phyloP scores from a whole-genome alignment of 768 basidiomycete species.

The Brasilioporus rufonigricans region DNA sequence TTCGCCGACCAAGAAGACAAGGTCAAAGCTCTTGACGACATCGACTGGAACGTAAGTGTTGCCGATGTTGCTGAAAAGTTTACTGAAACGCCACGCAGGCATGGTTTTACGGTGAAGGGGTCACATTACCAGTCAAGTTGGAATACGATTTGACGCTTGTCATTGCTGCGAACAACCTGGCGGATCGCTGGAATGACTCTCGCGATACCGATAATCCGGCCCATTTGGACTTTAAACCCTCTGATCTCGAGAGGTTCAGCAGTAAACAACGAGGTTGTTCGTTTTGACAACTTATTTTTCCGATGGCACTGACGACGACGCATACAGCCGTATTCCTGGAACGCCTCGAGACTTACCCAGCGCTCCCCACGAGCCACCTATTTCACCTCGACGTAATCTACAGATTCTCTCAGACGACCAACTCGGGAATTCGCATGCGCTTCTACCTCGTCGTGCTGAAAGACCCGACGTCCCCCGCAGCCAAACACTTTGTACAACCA shows the following conservation, averaged over 20 bases:
- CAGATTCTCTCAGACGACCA: conserved; percentile 38
- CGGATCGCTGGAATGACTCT: conserved; percentile 51
- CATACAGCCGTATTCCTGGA: conserved; percentile 61
- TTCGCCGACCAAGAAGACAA: conserved; percentile 44
- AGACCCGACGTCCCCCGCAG: conserved; percentile 33
- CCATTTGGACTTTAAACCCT: conserved; percentile 39
- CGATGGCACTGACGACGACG: too few relatives aligned
- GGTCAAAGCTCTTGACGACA: conserved; percentile 43
- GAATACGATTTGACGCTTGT: conserved; percentile 55
- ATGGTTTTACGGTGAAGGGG: conserved; percentile 58
- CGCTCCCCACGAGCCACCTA: conserved; percentile 45
- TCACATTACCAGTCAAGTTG: conserved; percentile 45
- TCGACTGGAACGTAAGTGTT: conserved; percentile 55
- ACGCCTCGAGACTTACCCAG: conserved; percentile 39
- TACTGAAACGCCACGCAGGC: conserved; percentile 27
- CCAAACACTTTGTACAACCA: conserved; percentile 28
- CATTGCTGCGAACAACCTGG: conserved; percentile 49
- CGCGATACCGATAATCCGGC: conserved; percentile 33
- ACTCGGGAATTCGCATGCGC: conserved; percentile 50
- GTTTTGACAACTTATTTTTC: too few relatives aligned
- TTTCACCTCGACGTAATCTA: conserved; percentile 44
- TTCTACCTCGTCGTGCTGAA: conserved; percentile 51
- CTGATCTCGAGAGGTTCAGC: conserved; percentile 50
- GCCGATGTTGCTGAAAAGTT: not conserved
- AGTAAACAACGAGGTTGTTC: too few relatives aligned